A percentile compares a stretch with the other conserved stretches of the same genome.
Evolutionary conservation across 1,284 basidiomycete species (phyloP).

Genomic region (Cryptococcus sp.): DNA sequence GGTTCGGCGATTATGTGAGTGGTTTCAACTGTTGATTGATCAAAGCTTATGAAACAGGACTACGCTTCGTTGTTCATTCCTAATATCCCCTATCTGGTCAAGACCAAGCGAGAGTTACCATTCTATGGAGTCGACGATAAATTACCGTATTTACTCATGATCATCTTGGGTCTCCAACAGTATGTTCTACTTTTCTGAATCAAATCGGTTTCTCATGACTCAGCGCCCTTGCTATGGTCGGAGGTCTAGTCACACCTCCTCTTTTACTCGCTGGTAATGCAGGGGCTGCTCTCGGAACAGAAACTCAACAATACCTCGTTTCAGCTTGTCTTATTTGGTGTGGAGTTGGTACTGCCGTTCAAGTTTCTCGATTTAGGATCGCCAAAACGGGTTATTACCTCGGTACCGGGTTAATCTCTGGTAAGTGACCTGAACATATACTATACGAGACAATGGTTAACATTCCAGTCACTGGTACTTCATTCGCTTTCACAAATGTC

Average conservation of each 20-base stretch:
- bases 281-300: conserved; percentile 24
- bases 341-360: conserved; percentile 26
- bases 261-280: conserved; percentile 25
- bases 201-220: not conserved
- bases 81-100: conserved; percentile 25
- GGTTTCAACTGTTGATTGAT: not conserved
- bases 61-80: conserved; percentile 29
- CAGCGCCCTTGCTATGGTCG: conserved; percentile 32
- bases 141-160: conserved; percentile 26
- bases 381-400: conserved; percentile 23
- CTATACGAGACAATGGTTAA: too few species aligned
- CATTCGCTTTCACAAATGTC: conserved; percentile 33
- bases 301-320: conserved; percentile 28
- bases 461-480: conserved; percentile 21
- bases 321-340: conserved; percentile 33
- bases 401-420: conserved; percentile 28
- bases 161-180: conserved; percentile 35
- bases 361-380: conserved; percentile 21
- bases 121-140: conserved; percentile 28
- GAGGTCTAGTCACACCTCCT: conserved; percentile 29
- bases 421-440: too few species aligned
- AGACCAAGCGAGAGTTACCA: conserved; percentile 22
- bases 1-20: conserved; percentile 31
- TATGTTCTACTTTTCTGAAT: conserved; percentile 5
- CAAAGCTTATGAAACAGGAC: conserved; percentile 12